Base-by-base conservation (phyloP, 2,329 filamentous ascomycete genomes). In the Exophiala mesophila region DNA sequence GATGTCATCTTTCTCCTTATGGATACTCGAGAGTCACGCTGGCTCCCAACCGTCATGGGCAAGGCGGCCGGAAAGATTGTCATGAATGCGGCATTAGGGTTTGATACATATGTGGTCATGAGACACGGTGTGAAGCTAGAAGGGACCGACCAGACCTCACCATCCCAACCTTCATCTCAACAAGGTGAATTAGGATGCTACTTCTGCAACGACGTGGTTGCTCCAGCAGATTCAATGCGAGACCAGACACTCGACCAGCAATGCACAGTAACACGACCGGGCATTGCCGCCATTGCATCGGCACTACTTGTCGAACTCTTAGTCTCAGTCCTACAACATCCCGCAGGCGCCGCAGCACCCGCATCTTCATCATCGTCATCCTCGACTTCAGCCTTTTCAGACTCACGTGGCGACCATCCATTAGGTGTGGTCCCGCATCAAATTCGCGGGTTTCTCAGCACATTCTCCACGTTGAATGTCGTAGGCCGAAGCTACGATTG, bases 81-180 rank as follows among this genome's bases (percentile, higher is more conserved):
- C 17, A 83, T 98, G 77, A 98, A 97, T 63, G 88, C 90, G 5
- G 92, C 92, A 2, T 74, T 98, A 3, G 92, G 92, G 0, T 98
- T 98, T 59, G 92, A 98, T 65, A 92, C 88, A 0, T 98, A 87
- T 57, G 88, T 98, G 2, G 88, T 95, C 24, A 97, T 98, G 92
- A 80, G 92, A 43, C 92, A 98, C 63, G 92, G 92, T 1, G 73
- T 87, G 4, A 76, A 79, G 54, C 71, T 72, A 3, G 62, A 66
- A 30, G 68, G 72, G 37, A 36, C 32, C 12, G 23, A 9, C n/a
- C 36, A 20, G 26, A 12, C 17, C 9, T n/a, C n/a, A n/a, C 15
- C 20, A 16, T 17, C 8, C 24, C 24, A 10, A 37, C 12, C 5
- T 29, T 17, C n/a, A 7, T 24, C 19, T 28, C 21, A 19, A 13